phyloP scores from a whole-genome alignment of 1,284 basidiomycete species.

The Cyathus olla region DNA sequence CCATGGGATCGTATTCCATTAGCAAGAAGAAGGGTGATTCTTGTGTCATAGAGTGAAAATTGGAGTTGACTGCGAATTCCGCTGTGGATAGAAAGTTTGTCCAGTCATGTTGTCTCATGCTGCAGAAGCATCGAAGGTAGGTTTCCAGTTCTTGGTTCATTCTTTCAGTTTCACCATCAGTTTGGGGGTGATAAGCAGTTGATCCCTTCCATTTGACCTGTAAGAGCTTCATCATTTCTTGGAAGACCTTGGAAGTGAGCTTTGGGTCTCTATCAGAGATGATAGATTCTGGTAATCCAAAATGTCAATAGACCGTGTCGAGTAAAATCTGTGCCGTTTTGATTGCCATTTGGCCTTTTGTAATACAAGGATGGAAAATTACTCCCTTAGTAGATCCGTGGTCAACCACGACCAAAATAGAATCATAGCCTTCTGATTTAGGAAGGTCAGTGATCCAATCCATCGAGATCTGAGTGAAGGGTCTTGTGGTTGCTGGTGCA shows the following conservation, averaged over 20 bases:
- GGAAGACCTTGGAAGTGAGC: conserved; percentile 17
- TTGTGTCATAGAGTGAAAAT: no score
- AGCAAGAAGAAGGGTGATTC: no score
- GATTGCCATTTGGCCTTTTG: conserved; percentile 14
- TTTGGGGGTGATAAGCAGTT: conserved; percentile 44
- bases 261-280: conserved; percentile 37
- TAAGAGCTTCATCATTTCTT: conserved; percentile 14
- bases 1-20: no score
- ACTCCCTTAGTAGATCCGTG: conserved; percentile 50
- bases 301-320: conserved; percentile 20
- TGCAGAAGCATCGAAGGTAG: conserved; percentile 27
- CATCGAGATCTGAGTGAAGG: conserved; percentile 28
- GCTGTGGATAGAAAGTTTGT: background rate
- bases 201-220: conserved; percentile 19
- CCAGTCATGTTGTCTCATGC: conserved; percentile 12
- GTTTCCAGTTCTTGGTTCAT: conserved; percentile 43
- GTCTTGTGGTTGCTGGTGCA: conserved; percentile 14
- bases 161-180: conserved; percentile 43
- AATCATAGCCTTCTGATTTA: conserved; percentile 29
- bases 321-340: conserved; percentile 28
- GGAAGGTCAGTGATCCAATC: conserved; percentile 50
- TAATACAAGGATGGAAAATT: conserved; percentile 44
- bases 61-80: no score
- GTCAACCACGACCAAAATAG: conserved; percentile 45
- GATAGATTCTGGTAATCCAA: conserved; percentile 30